A percentile compares a stretch with the other conserved stretches of the same genome.
Evolutionary conservation across 176 grass and related monocot species (phyloP).

Genomic region (Poa annua): DNA sequence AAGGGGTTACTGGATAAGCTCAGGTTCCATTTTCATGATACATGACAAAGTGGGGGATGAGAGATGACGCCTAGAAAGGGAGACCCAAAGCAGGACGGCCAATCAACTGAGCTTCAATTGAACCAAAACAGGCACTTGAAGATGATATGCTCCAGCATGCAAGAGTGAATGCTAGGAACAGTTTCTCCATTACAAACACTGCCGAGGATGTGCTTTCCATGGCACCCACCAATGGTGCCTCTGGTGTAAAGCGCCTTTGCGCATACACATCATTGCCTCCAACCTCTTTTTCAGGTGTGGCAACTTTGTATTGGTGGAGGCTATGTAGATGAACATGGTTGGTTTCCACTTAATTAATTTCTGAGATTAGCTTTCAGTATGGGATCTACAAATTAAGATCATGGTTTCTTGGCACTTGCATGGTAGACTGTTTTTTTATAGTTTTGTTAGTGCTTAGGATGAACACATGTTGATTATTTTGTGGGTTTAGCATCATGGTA

Average conservation of each 20-base stretch:
- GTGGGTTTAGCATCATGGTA: neutral
- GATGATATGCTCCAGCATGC: slow-evolving; percentile 48
- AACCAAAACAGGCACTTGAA: slow-evolving; percentile 41
- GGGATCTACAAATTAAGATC: slow-evolving; percentile 31
- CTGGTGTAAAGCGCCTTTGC: slow-evolving; percentile 50
- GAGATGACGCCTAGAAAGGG: slow-evolving; percentile 42
- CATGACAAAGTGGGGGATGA: slow-evolving; percentile 16
- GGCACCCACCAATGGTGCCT: slow-evolving; percentile 56
- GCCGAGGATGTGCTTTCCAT: slow-evolving; percentile 29
- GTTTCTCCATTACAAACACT: slow-evolving; percentile 47
- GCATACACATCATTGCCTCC: slow-evolving; percentile 36
- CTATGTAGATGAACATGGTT: slow-evolving; percentile 45
- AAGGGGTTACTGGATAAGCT: slow-evolving; percentile 54
- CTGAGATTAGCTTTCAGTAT: neutral
- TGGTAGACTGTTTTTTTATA: neutral
- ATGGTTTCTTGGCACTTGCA: neutral
- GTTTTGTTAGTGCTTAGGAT: neutral
- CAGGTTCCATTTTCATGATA: slow-evolving; percentile 37
- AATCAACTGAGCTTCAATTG: slow-evolving; percentile 30
- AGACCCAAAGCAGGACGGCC: slow-evolving; percentile 38
- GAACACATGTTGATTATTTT: slow-evolving; percentile 1
- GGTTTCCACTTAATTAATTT: neutral
- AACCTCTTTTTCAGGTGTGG: slow-evolving; percentile 39
- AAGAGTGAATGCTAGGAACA: slow-evolving; percentile 35
- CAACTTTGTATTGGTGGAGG: slow-evolving; percentile 51